phyloP scores from a whole-genome alignment of 2,329 filamentous ascomycete genomes.

The Diaporthe citri region DNA sequence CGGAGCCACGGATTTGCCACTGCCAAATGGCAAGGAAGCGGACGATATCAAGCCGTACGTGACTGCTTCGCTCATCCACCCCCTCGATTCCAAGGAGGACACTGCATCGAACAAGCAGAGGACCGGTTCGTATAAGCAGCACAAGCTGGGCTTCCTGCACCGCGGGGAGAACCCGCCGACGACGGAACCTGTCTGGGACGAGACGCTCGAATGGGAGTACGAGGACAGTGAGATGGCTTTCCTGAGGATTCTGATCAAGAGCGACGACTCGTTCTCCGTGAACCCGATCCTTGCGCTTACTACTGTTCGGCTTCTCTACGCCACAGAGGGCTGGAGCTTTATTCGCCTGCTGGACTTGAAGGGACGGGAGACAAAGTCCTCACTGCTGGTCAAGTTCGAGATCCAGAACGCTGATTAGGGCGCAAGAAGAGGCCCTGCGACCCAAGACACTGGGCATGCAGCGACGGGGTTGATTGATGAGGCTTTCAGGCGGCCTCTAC shows the following conservation, averaged over 20 bases:
- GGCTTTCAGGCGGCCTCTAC: not conserved
- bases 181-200: conserved; percentile 75
- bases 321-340: conserved; percentile 70
- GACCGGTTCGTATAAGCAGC: conserved; percentile 69
- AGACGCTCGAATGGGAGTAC: conserved; percentile 76
- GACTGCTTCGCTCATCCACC: conserved; percentile 74
- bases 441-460: not conserved
- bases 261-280: conserved; percentile 70
- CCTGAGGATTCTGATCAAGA: conserved; percentile 75
- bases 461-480: not conserved
- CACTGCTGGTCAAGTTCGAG: conserved; percentile 72
- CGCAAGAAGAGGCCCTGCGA: not conserved
- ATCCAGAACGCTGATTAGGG: conserved; percentile 54
- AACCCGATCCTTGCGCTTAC: conserved; percentile 74
- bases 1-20: conserved; percentile 72
- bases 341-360: conserved; percentile 74
- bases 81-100: conserved; percentile 60
- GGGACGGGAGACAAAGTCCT: conserved; percentile 73
- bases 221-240: conserved; percentile 76
- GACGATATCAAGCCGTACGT: conserved; percentile 73
- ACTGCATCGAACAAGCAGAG: conserved; percentile 71
- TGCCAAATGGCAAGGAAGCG: conserved; percentile 62
- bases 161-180: conserved; percentile 68
- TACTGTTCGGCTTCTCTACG: conserved; percentile 71
- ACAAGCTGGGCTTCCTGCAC: conserved; percentile 67